phyloP scores from a whole-genome alignment of 2,329 filamentous ascomycete species.

The Penicillium hesseltinei region DNA sequence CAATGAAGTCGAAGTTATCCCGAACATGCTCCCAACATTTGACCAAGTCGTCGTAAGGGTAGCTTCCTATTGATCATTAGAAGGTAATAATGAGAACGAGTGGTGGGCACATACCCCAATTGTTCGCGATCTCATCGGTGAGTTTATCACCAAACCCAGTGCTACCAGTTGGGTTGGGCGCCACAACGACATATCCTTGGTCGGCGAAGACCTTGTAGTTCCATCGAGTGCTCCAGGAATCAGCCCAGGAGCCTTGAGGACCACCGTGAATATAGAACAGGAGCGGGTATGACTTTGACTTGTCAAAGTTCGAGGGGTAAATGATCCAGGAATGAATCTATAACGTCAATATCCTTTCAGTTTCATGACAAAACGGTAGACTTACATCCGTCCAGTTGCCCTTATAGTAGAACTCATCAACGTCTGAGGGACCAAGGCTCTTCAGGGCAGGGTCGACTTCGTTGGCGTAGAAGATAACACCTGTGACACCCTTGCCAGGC shows the following conservation, averaged over 20 bases:
- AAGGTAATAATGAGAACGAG: not conserved
- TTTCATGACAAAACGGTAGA: not conserved
- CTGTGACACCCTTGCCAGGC: slow-evolving; percentile 26
- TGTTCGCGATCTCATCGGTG: slow-evolving; percentile 69
- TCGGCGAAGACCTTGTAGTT: slow-evolving; percentile 84
- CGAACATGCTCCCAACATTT: slow-evolving; percentile 71
- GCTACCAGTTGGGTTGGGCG: slow-evolving; percentile 79
- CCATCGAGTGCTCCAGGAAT: slow-evolving; percentile 79
- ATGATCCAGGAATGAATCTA: slow-evolving; percentile 43
- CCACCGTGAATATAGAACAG: slow-evolving; percentile 80
- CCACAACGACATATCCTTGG: slow-evolving; percentile 79
- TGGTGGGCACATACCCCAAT: slow-evolving; percentile 63
- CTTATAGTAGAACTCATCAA: slow-evolving; percentile 39
- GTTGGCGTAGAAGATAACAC: slow-evolving; percentile 38
- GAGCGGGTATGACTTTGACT: slow-evolving; percentile 71
- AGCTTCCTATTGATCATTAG: slow-evolving; percentile 23
- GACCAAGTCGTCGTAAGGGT: slow-evolving; percentile 77
- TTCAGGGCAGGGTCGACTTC: slow-evolving; percentile 40
- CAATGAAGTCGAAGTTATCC: slow-evolving; percentile 38
- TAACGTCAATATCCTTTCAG: slow-evolving; percentile 7
- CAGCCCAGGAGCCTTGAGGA: slow-evolving; percentile 72
- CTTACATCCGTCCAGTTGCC: slow-evolving; percentile 39
- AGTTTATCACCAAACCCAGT: slow-evolving; percentile 79
- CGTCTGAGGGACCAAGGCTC: slow-evolving; percentile 34
- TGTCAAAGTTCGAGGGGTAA: slow-evolving; percentile 59